These are phyloP conservation scores for Selaginella moellendorffii DNA, from an alignment of 75 land plant species.

Conservation along the genomic window DNA sequence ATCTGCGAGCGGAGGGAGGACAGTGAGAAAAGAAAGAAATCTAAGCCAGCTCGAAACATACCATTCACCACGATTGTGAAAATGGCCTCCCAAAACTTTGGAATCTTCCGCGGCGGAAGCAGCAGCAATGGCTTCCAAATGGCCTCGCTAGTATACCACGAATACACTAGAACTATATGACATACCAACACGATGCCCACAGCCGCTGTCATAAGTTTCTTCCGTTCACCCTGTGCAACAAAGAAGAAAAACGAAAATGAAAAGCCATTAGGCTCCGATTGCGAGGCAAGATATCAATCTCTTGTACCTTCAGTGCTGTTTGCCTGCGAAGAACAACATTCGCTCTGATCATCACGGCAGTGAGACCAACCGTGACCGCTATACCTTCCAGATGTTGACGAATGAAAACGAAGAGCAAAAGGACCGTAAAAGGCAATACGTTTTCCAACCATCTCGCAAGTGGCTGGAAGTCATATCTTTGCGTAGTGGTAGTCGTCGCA, in stretches of 20 bases:
- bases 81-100: conserved; percentile 82
- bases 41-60: conserved; percentile 10
- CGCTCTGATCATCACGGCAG: conserved; percentile 81
- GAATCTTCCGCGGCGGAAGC: conserved; percentile 61
- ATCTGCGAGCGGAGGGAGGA: conserved; percentile 32
- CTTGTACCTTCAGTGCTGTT: conserved; percentile 92
- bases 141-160: conserved; percentile 65
- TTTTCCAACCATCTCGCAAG: conserved; percentile 78
- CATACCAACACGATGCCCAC: conserved; percentile 26
- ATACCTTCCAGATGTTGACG: conserved; percentile 85
- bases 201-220: conserved; percentile 32
- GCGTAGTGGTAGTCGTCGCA: conserved; percentile 39
- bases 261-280: no score
- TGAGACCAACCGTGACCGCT: conserved; percentile 70
- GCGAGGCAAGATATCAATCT: no score
- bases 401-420: conserved; percentile 71
- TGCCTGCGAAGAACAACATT: conserved; percentile 87
- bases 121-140: conserved; percentile 42
- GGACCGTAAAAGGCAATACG: conserved; percentile 67
- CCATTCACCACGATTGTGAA: conserved; percentile 88
- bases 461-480: conserved; percentile 89
- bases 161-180: conserved; percentile 60
- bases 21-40: background rate
- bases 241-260: no score
- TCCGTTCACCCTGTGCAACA: conserved; percentile 57